phyloP scores from a whole-genome alignment of 768 basidiomycete genomes.

The Mycena polygramma region DNA sequence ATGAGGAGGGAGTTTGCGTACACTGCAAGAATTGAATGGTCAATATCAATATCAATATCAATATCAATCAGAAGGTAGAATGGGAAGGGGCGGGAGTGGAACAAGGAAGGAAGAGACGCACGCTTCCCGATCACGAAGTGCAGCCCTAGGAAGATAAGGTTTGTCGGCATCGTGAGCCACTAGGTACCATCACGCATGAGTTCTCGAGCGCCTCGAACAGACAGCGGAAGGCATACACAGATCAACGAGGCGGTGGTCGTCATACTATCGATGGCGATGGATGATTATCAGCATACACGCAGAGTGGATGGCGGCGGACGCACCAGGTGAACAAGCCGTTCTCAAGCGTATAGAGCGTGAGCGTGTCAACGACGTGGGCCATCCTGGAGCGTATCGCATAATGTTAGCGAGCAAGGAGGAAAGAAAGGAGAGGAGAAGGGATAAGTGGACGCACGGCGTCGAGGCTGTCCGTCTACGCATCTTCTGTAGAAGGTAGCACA shows the following conservation, averaged over 20 bases:
- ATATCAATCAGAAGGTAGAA: neutral
- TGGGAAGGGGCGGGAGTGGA: neutral
- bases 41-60: too few species aligned
- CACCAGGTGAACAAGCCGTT: constrained; percentile 50
- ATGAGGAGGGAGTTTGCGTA: constrained; percentile 36
- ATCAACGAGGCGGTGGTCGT: constrained; percentile 52
- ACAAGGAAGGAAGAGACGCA: constrained; percentile 22
- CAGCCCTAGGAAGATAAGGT: constrained; percentile 52
- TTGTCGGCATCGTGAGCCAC: constrained; percentile 52
- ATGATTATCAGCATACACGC: neutral
- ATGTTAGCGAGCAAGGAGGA: neutral
- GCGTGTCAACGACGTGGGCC: constrained; percentile 48
- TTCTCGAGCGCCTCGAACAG: neutral
- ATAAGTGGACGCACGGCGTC: constrained; percentile 25
- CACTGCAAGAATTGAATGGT: constrained; percentile 9
- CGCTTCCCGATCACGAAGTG: constrained; percentile 54
- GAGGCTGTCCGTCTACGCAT: constrained; percentile 37
- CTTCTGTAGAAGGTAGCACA: constrained; percentile 48
- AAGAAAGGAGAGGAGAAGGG: neutral
- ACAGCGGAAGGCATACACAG: constrained; percentile 42
- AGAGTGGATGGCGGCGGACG: neutral
- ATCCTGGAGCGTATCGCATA: constrained; percentile 37
- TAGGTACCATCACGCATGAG: neutral
- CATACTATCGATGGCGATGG: constrained; percentile 23
- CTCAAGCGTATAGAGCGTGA: constrained; percentile 54